Conservation (phyloP, 192 early-diverging fungal species). For the Coemansia sp. region DNA sequence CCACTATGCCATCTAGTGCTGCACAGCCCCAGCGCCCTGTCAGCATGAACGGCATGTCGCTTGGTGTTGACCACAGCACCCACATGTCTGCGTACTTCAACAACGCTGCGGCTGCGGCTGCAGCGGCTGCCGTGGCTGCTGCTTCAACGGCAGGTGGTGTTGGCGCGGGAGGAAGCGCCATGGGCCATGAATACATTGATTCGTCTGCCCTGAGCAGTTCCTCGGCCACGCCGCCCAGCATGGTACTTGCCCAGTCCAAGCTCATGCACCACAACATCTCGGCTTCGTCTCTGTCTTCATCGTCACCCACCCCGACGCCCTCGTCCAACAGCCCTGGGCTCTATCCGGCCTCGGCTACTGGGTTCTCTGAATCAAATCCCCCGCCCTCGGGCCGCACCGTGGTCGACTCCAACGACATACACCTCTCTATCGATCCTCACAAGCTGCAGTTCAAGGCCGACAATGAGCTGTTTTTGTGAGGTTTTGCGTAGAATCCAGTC, state of each 20-base stretch:
- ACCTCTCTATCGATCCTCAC: constrained; percentile 43
- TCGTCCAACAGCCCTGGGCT: constrained; percentile 26
- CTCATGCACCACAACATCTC: constrained; percentile 18
- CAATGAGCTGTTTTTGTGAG: constrained; percentile 43
- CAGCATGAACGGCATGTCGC: background rate
- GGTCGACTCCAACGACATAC: constrained; percentile 19
- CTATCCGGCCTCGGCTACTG: constrained; percentile 8
- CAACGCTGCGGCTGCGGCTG: constrained; percentile 7
- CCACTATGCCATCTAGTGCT: constrained; percentile 9
- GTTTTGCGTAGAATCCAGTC: background rate
- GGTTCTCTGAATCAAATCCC: background rate
- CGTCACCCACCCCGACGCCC: constrained; percentile 48
- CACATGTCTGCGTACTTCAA: constrained; percentile 17
- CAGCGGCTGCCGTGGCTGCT: constrained; percentile 5
- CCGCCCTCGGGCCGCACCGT: constrained; percentile 1
- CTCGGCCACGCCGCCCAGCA: constrained; percentile 23
- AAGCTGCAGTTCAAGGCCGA: constrained; percentile 50
- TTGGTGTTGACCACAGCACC: constrained; percentile 3
- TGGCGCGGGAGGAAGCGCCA: background rate
- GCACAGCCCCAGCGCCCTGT: background rate
- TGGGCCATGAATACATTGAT: constrained; percentile 34
- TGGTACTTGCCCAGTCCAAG: constrained; percentile 28
- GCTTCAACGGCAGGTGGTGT: background rate
- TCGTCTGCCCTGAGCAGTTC: constrained; percentile 16
- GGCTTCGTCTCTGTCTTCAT: constrained; percentile 22